Evolutionary conservation across 306 rosid species (phyloP).

Genomic region (Sechiopsis laciniata): DNA sequence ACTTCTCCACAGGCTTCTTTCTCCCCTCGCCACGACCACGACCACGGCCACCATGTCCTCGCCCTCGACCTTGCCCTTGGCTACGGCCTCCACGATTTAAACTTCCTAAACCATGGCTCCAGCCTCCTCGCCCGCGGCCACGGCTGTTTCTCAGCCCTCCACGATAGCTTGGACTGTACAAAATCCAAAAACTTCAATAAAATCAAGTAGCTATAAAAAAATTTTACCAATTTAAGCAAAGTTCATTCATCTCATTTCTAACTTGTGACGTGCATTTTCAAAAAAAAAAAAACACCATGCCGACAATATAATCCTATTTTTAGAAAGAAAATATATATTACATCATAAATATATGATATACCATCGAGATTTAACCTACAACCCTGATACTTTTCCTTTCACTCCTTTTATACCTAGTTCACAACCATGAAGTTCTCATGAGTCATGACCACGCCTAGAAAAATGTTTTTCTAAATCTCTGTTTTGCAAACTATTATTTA

Average conservation of each 20-base stretch:
- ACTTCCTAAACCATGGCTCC: conserved; percentile 15
- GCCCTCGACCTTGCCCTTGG: background rate
- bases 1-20: conserved; percentile 58
- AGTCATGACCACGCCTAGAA: background rate
- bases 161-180: conserved; percentile 40
- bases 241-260: background rate
- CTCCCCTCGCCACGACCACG: conserved; percentile 48
- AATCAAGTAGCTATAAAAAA: background rate
- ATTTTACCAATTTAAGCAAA: background rate
- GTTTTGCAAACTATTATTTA: background rate
- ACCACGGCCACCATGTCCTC: conserved; percentile 22
- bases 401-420: background rate
- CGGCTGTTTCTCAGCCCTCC: conserved; percentile 40
- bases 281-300: background rate
- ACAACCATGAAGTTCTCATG: background rate
- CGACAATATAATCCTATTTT: background rate
- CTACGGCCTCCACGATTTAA: conserved; percentile 23
- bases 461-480: background rate
- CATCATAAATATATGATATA: too few relatives aligned
- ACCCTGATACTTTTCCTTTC: background rate
- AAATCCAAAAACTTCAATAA: background rate
- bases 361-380: background rate
- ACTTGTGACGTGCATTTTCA: background rate
- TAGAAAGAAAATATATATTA: background rate
- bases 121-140: conserved; percentile 37